Evolutionary conservation across 495 filamentous ascomycete species (phyloP).

Genomic region (Aspergillus baeticus): DNA sequence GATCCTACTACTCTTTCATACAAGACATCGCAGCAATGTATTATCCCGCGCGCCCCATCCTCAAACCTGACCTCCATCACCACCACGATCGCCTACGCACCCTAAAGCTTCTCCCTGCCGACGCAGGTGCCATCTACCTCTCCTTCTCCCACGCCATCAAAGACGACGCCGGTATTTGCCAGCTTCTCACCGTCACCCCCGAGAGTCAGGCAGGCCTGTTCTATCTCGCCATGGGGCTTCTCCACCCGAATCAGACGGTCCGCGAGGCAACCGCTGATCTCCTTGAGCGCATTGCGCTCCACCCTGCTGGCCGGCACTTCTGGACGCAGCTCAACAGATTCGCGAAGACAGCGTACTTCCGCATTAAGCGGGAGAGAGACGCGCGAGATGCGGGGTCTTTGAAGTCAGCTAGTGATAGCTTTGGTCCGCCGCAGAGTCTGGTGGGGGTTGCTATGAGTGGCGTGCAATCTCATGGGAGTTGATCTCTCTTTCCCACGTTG

Average conservation of each 20-base stretch:
- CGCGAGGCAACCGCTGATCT: slow-evolving; percentile 75
- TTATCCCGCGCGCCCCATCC: slow-evolving; percentile 66
- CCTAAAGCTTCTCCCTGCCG: slow-evolving; percentile 66
- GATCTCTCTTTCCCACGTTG: background rate
- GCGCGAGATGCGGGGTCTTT: slow-evolving; percentile 21
- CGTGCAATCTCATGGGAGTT: slow-evolving; percentile 8
- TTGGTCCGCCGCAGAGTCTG: slow-evolving; percentile 38
- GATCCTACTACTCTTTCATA: slow-evolving; percentile 93
- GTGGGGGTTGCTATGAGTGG: slow-evolving; percentile 41
- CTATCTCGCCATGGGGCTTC: slow-evolving; percentile 88
- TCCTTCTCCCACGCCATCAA: slow-evolving; percentile 73
- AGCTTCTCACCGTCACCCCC: slow-evolving; percentile 81
- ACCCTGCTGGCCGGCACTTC: slow-evolving; percentile 91
- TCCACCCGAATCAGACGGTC: slow-evolving; percentile 81
- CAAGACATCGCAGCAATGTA: slow-evolving; percentile 65
- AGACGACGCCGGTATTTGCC: slow-evolving; percentile 84
- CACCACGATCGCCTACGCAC: slow-evolving; percentile 87
- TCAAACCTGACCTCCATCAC: slow-evolving; percentile 81
- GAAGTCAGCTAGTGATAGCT: slow-evolving; percentile 8
- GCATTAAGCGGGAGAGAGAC: slow-evolving; percentile 65
- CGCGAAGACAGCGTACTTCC: slow-evolving; percentile 74
- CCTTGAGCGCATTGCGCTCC: slow-evolving; percentile 75
- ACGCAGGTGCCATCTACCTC: slow-evolving; percentile 76
- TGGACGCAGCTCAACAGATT: slow-evolving; percentile 86
- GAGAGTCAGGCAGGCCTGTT: slow-evolving; percentile 89